Percentiles rank a stretch among this genome's conserved stretches.
Conservation (phyloP, 345 rosid species). For the Hypericum perforatum region DNA sequence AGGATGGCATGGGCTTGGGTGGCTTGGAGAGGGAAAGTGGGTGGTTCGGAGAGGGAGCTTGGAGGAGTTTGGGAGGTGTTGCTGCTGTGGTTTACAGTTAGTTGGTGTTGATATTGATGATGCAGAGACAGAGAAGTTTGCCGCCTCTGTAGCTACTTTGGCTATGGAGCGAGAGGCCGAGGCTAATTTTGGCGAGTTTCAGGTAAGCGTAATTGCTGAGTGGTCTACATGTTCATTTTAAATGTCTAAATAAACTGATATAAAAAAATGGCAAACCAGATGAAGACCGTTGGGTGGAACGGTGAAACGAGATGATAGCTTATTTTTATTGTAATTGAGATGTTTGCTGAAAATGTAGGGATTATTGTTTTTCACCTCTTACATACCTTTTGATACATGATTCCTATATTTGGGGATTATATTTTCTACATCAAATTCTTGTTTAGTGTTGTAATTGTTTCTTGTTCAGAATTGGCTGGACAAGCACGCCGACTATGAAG, state of each 20-base stretch:
- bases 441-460: background rate
- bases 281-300: background rate
- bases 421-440: background rate
- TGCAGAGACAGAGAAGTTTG: constrained; percentile 56
- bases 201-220: constrained; percentile 28
- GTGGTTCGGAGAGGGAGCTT: constrained; percentile 44
- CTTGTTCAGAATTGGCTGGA: constrained; percentile 55
- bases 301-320: too few species aligned
- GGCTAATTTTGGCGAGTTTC: constrained; percentile 70
- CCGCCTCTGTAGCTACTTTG: constrained; percentile 50
- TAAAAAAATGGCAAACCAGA: too few species aligned
- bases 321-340: too few species aligned
- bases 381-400: too few species aligned
- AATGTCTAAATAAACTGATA: too few species aligned
- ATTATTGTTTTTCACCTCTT: too few species aligned
- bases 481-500: constrained; percentile 47
- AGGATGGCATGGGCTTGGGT: constrained; percentile 93
- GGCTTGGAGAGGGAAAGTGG: constrained; percentile 80
- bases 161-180: constrained; percentile 76
- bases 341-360: too few species aligned
- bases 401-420: background rate
- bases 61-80: constrained; percentile 42
- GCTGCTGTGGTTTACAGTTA: constrained; percentile 50
- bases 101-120: constrained; percentile 66
- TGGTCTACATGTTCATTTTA: background rate